Evolutionary conservation across 805 yeast genomes (phyloP), one percentile per base, ranked within the genome.

Genomic region (Metschnikowia rubicola): DNA sequence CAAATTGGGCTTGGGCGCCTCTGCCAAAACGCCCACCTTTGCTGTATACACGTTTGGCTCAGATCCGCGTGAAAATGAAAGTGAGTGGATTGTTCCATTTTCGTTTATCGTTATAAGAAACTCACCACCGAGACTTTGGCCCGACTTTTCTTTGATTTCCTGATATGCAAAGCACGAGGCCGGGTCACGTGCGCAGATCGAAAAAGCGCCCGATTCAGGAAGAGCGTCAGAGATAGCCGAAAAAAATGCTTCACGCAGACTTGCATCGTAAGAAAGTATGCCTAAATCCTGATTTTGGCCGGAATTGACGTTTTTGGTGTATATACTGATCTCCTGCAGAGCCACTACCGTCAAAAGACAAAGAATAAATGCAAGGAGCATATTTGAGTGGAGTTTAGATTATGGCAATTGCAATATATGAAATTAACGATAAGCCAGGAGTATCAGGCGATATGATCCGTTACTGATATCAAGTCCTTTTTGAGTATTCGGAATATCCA

Each of bases 121-220:
- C 8, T 41, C 35, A 5, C 59, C 59, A 8, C 29, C 39, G 12
- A 53, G 37, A 5, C 11, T 33, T 5, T 21, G 10, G 10, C 17
- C 17, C 13, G 11, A 13, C 10, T 29, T 19, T 10, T 19, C 39
- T 8, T 31, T 37, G 28, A 40, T 29, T 37, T 55, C 54, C 34
- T 43, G 47, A 26, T 56, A 61, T 6, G 61, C 47, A 46, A 72
- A 68, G 44, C 76, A 71, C 7, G 53, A 47, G 13, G 3, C 40
- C 6, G 68, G 36, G 42, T 64, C 69, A 7, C 53, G 47, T 21
- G 75, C 67, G 10, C 75, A 73, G 38, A 69, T 39, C 41, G 68
- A 65, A 48, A 59, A 59, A 8, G 39, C 56, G 11, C 56, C 59
- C 9, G 19, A 34, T 6, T 39, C 41, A 10, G 47, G 4, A 13